Percentiles rank a stretch among this genome's conserved stretches.
phyloP scores from a whole-genome alignment of 768 basidiomycete genomes.

The Xerocomellus intermedius region DNA sequence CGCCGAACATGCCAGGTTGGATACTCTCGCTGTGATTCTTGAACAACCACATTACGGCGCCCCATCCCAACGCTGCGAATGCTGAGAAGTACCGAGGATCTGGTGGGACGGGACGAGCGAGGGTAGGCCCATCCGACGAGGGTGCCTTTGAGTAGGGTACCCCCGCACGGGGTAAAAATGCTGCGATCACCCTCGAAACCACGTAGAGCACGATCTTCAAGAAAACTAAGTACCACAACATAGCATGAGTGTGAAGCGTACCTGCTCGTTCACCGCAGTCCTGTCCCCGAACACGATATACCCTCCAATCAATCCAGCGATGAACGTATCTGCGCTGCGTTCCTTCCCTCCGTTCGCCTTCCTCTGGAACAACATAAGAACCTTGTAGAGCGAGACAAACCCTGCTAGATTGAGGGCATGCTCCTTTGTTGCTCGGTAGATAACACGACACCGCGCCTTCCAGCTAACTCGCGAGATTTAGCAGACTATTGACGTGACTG shows the following conservation, averaged over 20 bases:
- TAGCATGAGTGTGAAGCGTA: slow-evolving; percentile 35
- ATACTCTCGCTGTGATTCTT: slow-evolving; percentile 83
- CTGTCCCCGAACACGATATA: slow-evolving; percentile 86
- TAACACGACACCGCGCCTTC: slow-evolving; percentile 60
- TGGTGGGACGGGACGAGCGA: slow-evolving; percentile 74
- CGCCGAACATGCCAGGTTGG: slow-evolving; percentile 95
- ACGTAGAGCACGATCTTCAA: slow-evolving; percentile 94
- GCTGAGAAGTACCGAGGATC: slow-evolving; percentile 80
- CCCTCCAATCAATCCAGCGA: slow-evolving; percentile 91
- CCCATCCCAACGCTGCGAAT: slow-evolving; percentile 91
- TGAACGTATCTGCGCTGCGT: slow-evolving; percentile 78
- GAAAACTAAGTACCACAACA: slow-evolving; percentile 4
- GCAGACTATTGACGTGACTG: slow-evolving; percentile 1
- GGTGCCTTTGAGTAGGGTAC: slow-evolving; percentile 50
- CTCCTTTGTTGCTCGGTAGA: slow-evolving; percentile 83
- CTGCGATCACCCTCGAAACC: slow-evolving; percentile 85
- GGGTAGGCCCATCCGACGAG: slow-evolving; percentile 39
- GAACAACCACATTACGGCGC: slow-evolving; percentile 96
- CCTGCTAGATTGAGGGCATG: slow-evolving; percentile 91
- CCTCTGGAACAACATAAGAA: slow-evolving; percentile 77
- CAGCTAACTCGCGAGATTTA: slow-evolving; percentile 48
- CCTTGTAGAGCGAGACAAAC: slow-evolving; percentile 94
- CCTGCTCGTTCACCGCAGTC: slow-evolving; percentile 90
- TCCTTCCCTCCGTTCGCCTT: slow-evolving; percentile 81
- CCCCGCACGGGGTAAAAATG: slow-evolving; percentile 81